Conservation (phyloP, 495 filamentous ascomycete genomes). For the Hyphodiscus hymeniophilus region DNA sequence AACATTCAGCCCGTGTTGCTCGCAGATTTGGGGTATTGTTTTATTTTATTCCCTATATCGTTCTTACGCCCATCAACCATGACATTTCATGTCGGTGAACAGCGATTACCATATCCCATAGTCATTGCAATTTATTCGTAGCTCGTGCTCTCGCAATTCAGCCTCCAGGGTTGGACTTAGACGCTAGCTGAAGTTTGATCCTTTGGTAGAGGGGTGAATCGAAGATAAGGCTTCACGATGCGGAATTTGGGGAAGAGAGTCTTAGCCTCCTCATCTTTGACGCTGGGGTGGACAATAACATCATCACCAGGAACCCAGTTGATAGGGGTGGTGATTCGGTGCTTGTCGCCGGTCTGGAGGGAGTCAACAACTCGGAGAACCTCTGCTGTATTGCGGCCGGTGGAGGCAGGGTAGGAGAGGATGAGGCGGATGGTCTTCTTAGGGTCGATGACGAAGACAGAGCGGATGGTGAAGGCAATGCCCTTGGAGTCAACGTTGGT, state of each 20-base stretch:
- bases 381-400: slow-evolving; percentile 93
- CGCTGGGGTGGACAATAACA: slow-evolving; percentile 86
- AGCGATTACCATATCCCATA: background rate
- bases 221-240: slow-evolving; percentile 88
- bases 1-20: too few relatives aligned
- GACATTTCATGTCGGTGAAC: background rate
- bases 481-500: slow-evolving; percentile 93
- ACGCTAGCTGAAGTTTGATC: slow-evolving; percentile 24
- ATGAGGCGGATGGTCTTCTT: slow-evolving; percentile 97
- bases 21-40: background rate
- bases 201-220: slow-evolving; percentile 61
- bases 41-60: background rate
- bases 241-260: slow-evolving; percentile 85
- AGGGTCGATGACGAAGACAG: slow-evolving; percentile 97
- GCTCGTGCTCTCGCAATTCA: background rate
- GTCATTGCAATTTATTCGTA: background rate
- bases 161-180: background rate
- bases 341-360: slow-evolving; percentile 94
- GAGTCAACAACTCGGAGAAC: slow-evolving; percentile 93
- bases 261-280: slow-evolving; percentile 83
- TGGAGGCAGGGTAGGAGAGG: slow-evolving; percentile 93
- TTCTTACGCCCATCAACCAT: background rate
- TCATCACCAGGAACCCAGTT: slow-evolving; percentile 90
- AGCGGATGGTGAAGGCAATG: slow-evolving; percentile 96
- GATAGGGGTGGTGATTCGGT: slow-evolving; percentile 87